These are phyloP conservation scores for Emmonsiellopsis sp. DNA, from an alignment of 2,329 filamentous ascomycete genomes.

Conservation along the genomic window DNA sequence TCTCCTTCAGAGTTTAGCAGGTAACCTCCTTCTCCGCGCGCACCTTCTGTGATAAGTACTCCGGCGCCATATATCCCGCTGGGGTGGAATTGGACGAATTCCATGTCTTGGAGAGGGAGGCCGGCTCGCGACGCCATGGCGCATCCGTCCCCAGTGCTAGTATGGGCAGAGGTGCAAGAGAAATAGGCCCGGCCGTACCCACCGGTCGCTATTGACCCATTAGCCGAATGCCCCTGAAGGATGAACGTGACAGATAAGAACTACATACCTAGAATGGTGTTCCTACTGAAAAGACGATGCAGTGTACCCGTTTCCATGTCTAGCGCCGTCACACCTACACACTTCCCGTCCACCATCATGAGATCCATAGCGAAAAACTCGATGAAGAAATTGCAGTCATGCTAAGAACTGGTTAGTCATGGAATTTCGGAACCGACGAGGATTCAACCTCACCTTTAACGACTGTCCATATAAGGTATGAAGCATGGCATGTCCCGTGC, in stretches of 20 bases:
- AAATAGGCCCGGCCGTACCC: conserved; percentile 90
- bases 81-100: conserved; percentile 91
- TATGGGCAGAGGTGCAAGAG: conserved; percentile 84
- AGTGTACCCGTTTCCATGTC: conserved; percentile 90
- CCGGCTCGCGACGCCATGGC: conserved; percentile 87
- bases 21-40: conserved; percentile 85
- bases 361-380: conserved; percentile 87
- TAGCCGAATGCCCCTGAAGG: background rate
- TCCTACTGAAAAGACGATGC: conserved; percentile 78
- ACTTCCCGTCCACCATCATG: conserved; percentile 85
- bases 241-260: background rate
- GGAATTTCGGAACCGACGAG: background rate
- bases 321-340: conserved; percentile 80
- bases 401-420: conserved; percentile 21
- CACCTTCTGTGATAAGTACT: conserved; percentile 83
- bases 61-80: conserved; percentile 90
- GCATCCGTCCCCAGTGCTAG: conserved; percentile 87
- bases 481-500: conserved; percentile 81
- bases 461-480: conserved; percentile 90
- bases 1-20: conserved; percentile 85
- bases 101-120: conserved; percentile 84
- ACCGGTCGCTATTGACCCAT: conserved; percentile 61
- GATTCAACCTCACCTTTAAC: conserved; percentile 40
- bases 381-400: conserved; percentile 95
- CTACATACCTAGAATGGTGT: conserved; percentile 53